Conservation (phyloP, 1,284 basidiomycete genomes). For the Ustilago xerochloae region DNA sequence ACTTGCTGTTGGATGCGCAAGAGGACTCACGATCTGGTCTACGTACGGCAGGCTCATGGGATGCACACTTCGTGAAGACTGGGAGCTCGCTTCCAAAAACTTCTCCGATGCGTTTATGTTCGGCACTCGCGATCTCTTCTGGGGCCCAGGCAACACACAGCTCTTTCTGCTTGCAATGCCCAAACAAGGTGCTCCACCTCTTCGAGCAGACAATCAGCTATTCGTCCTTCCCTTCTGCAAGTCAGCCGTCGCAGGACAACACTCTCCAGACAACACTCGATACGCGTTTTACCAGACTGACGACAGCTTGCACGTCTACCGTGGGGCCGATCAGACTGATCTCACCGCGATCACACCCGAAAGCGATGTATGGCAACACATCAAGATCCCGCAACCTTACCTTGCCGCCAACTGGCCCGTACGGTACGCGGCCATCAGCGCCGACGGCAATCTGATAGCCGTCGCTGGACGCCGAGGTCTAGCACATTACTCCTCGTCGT, state of each 20-base stretch:
- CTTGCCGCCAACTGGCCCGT: conserved; percentile 94
- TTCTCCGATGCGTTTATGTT: conserved; percentile 84
- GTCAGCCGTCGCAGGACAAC: conserved; percentile 89
- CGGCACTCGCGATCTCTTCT: conserved; percentile 72
- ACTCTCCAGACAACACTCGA: conserved; percentile 90
- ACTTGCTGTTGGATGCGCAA: conserved; percentile 91
- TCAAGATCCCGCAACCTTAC: conserved; percentile 86
- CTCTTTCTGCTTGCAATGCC: conserved; percentile 46
- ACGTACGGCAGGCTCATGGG: conserved; percentile 86
- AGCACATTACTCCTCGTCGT: conserved; percentile 91
- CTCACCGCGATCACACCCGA: conserved; percentile 99
- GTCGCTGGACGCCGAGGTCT: conserved; percentile 91
- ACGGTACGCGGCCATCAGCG: conserved; percentile 88
- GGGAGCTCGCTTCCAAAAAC: conserved; percentile 72
- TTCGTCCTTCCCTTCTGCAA: conserved; percentile 82
- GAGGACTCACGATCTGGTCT: conserved; percentile 91
- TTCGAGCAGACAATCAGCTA: conserved; percentile 42
- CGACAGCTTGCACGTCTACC: conserved; percentile 91
- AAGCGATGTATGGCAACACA: conserved; percentile 77
- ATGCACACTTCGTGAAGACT: conserved; percentile 77
- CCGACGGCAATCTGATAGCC: conserved; percentile 90
- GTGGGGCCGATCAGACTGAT: conserved; percentile 96
- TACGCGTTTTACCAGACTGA: conserved; percentile 96
- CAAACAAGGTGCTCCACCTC: conserved; percentile 11
- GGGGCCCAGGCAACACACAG: conserved; percentile 59